These are phyloP conservation scores for Flaveria linearis DNA, from an alignment of 129 eudicot species.

Conservation along the genomic window DNA sequence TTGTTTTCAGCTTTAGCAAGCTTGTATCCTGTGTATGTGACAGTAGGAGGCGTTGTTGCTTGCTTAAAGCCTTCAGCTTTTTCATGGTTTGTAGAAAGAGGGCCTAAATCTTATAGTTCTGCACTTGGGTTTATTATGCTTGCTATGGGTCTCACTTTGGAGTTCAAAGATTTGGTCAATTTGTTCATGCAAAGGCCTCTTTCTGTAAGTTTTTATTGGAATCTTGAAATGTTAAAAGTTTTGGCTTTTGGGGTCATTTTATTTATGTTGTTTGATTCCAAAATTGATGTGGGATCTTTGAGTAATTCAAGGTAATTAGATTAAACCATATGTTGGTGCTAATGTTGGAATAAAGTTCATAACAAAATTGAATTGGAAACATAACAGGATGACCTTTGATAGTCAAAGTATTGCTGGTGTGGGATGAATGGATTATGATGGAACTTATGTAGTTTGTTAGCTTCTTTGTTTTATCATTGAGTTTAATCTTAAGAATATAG, in stretches of 20 bases:
- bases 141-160: slow-evolving; percentile 84
- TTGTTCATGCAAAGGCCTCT: slow-evolving; percentile 73
- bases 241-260: not conserved
- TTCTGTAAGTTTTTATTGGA: slow-evolving; percentile 57
- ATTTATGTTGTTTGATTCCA: not conserved
- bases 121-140: slow-evolving; percentile 87
- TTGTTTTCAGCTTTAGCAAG: slow-evolving; percentile 70
- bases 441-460: slow-evolving; percentile 2
- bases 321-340: no score
- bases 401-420: slow-evolving; percentile 19
- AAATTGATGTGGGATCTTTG: no score
- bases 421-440: slow-evolving; percentile 1
- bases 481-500: not conserved
- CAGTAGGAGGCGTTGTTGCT: slow-evolving; percentile 72
- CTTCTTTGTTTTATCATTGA: not conserved
- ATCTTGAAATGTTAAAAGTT: slow-evolving; percentile 3
- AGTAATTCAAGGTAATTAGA: no score
- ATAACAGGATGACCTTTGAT: not conserved
- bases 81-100: slow-evolving; percentile 72
- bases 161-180: slow-evolving; percentile 68
- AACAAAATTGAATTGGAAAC: not conserved
- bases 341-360: not conserved
- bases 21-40: slow-evolving; percentile 81
- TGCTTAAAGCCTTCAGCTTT: slow-evolving; percentile 70
- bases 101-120: slow-evolving; percentile 65